Evolutionary conservation across 441 rosid species (phyloP), one percentile per base, ranked within the genome.

Genomic region (Populus tomentosa): DNA sequence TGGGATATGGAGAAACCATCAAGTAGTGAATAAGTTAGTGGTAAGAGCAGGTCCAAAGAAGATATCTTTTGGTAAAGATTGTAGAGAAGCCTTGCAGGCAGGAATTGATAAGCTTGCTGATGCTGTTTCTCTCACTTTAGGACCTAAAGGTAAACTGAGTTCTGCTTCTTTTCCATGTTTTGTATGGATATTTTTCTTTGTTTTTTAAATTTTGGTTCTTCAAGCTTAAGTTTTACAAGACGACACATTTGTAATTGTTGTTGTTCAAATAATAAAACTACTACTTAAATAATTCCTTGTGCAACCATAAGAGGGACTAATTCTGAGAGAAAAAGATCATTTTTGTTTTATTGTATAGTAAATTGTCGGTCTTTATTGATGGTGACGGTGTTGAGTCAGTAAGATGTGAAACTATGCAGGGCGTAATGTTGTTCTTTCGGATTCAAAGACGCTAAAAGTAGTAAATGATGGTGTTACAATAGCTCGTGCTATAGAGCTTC

Each of bases 91-190:
- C 30, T 78, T 95, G 63, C 97, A 86, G 77, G 90, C 89, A 64
- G 99, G 98, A 69, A 92, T 95, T 32, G 94, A 95, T 86, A 92
- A 93, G 83, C 79, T 95, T 75, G 97, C 98, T 56, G 97, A 91
- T 84, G 95, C 97, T 80, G 98, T 95, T 77, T 89, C 99, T 81
- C 82, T 85, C 73, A 95, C 99, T 71, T 85, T 92, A 62, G 97
- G 97, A 1, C 99, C 98, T n/a, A 85, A 85, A 89, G 97, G 98
- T 93, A 71, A 63, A 78, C 75, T 74, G 68, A 42, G 6, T 79
- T 62, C 38, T 65, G 26, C 28, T 65, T 70, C 56, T 14, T 40
- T 61, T 76, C 46, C 33, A 24, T 67, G 16, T 46, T 13, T 1
- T 46, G 18, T 46, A 46, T 13, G 53, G 53, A 16, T 33, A 3